Conservation (phyloP, 2,329 filamentous ascomycete species). For the Thielaviopsis ethacetica region DNA sequence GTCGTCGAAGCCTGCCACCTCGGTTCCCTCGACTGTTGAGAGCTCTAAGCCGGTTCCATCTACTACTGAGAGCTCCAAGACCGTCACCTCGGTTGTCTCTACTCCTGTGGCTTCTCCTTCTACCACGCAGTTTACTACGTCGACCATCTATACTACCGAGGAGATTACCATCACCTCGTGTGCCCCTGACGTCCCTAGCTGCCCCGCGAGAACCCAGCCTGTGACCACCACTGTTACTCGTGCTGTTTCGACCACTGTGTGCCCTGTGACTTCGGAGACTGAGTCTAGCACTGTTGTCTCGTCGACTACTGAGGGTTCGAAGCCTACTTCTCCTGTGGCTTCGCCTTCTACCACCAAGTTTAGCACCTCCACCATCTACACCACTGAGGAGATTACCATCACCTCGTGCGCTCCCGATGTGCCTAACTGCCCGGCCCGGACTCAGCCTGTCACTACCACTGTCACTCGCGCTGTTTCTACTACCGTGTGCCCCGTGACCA, state of each 20-base stretch:
- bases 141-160: slow-evolving; percentile 18
- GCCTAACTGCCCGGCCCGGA: slow-evolving; percentile 13
- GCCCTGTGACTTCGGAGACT: not conserved
- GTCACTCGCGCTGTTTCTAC: slow-evolving; percentile 14
- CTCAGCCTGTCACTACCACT: slow-evolving; percentile 12
- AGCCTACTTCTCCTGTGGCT: not conserved
- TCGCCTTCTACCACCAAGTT: slow-evolving; percentile 19
- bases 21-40: not conserved
- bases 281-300: not conserved
- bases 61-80: not conserved
- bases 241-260: slow-evolving; percentile 11
- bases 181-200: slow-evolving; percentile 9
- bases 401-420: slow-evolving; percentile 12
- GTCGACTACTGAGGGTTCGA: not conserved
- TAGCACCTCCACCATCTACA: slow-evolving; percentile 19
- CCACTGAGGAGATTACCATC: slow-evolving; percentile 16
- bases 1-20: not conserved
- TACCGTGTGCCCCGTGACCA: slow-evolving; percentile 3
- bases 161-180: slow-evolving; percentile 15
- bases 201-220: slow-evolving; percentile 11
- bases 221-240: slow-evolving; percentile 13
- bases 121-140: slow-evolving; percentile 21
- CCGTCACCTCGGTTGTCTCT: not conserved
- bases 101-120: not conserved
- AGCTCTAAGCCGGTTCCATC: not conserved